Evolutionary conservation across 73 alveolate genomes (phyloP).

Genomic region (Paramecium primaurelia): DNA sequence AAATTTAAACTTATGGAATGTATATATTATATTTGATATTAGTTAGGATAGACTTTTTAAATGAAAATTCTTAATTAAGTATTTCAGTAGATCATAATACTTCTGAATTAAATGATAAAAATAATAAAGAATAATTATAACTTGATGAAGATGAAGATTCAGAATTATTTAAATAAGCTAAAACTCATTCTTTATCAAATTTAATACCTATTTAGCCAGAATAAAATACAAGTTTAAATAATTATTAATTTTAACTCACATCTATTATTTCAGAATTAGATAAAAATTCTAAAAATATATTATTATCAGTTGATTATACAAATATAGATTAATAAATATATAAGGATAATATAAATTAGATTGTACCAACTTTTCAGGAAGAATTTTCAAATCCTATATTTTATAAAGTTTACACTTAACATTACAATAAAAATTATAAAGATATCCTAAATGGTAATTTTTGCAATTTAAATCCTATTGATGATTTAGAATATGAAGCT

Average conservation of each 20-base stretch:
- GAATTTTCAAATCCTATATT: not conserved
- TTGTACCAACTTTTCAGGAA: not conserved
- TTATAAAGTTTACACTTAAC: not conserved
- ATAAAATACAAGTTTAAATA: not conserved
- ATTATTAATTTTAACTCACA: not conserved
- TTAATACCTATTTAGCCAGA: not conserved
- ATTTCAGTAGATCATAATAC: not conserved
- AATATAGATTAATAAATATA: not conserved
- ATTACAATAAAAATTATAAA: not conserved
- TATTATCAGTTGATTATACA: slow-evolving; percentile 27
- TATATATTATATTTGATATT: not conserved
- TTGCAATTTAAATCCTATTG: not conserved
- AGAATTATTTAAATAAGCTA: not conserved
- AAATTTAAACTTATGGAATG: not conserved
- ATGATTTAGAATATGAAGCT: not conserved
- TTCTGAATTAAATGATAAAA: not conserved
- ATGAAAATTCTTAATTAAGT: not conserved
- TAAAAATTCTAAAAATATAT: not conserved
- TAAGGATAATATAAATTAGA: not conserved
- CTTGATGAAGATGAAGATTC: not conserved
- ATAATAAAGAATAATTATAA: not conserved
- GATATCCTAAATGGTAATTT: not conserved
- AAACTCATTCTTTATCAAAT: not conserved
- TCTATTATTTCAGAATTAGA: not conserved
- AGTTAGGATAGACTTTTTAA: slow-evolving; percentile 5